Evolutionary conservation across 352 stramenopile species (phyloP).

Genomic region (Phytophthora ohioensis): DNA sequence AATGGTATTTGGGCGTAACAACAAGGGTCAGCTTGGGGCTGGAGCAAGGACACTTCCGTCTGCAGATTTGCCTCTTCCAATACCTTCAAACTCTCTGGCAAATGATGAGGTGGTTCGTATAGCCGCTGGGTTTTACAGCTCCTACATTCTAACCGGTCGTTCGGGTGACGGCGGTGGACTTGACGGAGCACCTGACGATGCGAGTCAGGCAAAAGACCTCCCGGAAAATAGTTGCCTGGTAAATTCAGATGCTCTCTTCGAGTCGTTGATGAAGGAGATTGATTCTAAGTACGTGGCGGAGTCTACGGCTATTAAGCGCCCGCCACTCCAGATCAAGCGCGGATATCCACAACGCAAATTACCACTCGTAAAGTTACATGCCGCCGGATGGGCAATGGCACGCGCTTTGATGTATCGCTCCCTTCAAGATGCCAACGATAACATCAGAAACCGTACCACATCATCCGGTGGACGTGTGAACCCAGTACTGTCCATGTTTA

Average conservation of each 20-base stretch:
- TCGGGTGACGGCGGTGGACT: constrained; percentile 50
- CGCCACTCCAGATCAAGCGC: constrained; percentile 57
- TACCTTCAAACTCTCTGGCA: constrained; percentile 77
- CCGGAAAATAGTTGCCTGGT: constrained; percentile 62
- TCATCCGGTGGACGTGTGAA: constrained; percentile 44
- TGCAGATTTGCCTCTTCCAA: constrained; percentile 79
- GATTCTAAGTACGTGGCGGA: constrained; percentile 54
- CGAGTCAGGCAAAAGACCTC: constrained; percentile 60
- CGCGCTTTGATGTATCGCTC: constrained; percentile 87
- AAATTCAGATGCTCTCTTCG: constrained; percentile 82
- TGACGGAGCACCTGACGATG: constrained; percentile 45
- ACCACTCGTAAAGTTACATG: constrained; percentile 78
- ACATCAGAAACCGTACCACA: constrained; percentile 12
- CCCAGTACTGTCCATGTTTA: constrained; percentile 60
- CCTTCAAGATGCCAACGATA: constrained; percentile 41
- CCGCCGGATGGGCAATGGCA: constrained; percentile 80
- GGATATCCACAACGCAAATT: constrained; percentile 60
- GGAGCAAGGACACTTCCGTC: constrained; percentile 81
- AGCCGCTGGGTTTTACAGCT: constrained; percentile 89
- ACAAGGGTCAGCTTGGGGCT: constrained; percentile 86
- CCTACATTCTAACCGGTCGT: constrained; percentile 87
- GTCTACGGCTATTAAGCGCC: constrained; percentile 13
- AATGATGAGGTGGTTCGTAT: constrained; percentile 87
- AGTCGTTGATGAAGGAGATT: constrained; percentile 91
- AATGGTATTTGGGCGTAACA: constrained; percentile 91